Evolutionary conservation across 2,329 filamentous ascomycete genomes (phyloP), one percentile per base, ranked within the genome.

Genomic region (Waltergamsia citrina): DNA sequence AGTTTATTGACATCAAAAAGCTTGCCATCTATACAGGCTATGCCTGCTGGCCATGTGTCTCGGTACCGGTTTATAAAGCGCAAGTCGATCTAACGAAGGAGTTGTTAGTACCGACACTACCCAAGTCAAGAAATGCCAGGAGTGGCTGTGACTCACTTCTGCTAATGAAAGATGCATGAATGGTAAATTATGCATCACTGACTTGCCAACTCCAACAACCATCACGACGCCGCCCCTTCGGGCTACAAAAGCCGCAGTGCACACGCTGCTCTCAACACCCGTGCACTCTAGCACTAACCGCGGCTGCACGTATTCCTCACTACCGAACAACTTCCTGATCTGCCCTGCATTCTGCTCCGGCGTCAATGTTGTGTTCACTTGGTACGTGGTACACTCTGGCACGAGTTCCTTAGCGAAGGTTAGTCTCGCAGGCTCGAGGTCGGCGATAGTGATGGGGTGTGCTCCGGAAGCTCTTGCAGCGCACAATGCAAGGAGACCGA

Each of bases 1-100:
- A 54, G 37, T 32, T 65, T 67, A 46, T 76, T 76, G 15, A 81
- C 56, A 46, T 81, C 67, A 7, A 84, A 48, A 2, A 81, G 62
- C 0, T 69, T 70, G 4, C 74, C 72, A 26, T 63, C 65, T 19
- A 84, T 48, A 31, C 71, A 73, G 6, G 70, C 62, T 22, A 84
- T 78, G 0, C 74, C 79, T 0, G 71, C 67, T 0, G 78, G 78
- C 78, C 79, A 84, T 0, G 78, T 82, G 46, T 83, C 76, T 26
- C 69, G 63, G 49, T 83, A 84, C 7, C 79, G 65, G 51, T 84
- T 82, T 49, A 82, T 83, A 55, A 84, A 84, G 24, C 69, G 72
- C 18, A 84, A 59, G 43, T 81, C 66, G 41, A 83, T 80, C 71
- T 76, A 25, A 5, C 41, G 1, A 12, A 5, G 4, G 6, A 3